phyloP scores from a whole-genome alignment of 768 basidiomycete genomes.

The Amanita rubescens region DNA sequence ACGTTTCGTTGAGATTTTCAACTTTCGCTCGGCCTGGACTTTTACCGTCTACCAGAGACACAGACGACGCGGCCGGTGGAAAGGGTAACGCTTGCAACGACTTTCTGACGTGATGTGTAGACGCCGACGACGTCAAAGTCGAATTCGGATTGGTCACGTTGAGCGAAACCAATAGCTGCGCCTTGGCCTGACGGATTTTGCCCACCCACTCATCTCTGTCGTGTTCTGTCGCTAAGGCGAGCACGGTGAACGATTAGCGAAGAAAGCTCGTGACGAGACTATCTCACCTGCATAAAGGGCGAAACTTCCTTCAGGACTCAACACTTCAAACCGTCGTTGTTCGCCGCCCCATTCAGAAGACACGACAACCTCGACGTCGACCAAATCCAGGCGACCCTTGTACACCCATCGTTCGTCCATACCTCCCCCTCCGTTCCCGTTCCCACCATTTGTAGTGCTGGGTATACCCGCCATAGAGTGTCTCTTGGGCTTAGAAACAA shows the following conservation, averaged over 20 bases:
- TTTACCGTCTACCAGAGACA: constrained; percentile 17
- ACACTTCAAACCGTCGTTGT: constrained; percentile 57
- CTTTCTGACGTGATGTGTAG: constrained; percentile 68
- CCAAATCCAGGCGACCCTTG: constrained; percentile 59
- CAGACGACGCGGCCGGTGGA: constrained; percentile 42
- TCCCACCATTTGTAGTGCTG: constrained; percentile 18
- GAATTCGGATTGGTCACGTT: constrained; percentile 72
- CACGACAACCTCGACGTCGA: constrained; percentile 73
- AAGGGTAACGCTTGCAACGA: constrained; percentile 70
- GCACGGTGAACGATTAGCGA: not conserved
- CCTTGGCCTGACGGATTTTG: constrained; percentile 63
- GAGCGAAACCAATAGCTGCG: constrained; percentile 59
- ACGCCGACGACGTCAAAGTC: constrained; percentile 71
- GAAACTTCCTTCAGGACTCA: constrained; percentile 75
- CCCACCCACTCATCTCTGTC: constrained; percentile 62
- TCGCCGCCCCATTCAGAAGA: constrained; percentile 36
- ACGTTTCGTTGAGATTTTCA: constrained; percentile 5
- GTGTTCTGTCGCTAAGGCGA: constrained; percentile 36
- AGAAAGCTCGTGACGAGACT: not conserved
- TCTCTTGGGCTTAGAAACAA: not conserved
- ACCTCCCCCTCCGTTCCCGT: constrained; percentile 13
- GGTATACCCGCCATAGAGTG: constrained; percentile 13
- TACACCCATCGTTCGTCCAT: constrained; percentile 65
- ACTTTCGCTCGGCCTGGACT: constrained; percentile 7
- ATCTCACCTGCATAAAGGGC: constrained; percentile 59